These are phyloP conservation scores for Podospora sp. DNA, from an alignment of 495 filamentous ascomycete species.

Conservation along the genomic window DNA sequence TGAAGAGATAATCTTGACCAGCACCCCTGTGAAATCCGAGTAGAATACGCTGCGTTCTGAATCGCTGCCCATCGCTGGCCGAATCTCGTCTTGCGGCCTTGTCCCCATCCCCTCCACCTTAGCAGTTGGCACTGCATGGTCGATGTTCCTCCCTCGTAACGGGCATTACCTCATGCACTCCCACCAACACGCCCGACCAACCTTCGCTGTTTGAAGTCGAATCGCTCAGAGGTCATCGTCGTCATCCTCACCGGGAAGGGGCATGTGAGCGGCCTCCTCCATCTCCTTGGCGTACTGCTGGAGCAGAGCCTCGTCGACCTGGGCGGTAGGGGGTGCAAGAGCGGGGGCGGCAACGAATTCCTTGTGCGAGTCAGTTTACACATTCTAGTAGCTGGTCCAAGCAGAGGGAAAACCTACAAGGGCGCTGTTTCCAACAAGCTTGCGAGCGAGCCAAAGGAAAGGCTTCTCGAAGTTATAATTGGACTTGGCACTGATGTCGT, in stretches of 20 bases:
- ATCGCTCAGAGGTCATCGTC: slow-evolving; percentile 59
- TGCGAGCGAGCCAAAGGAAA: slow-evolving; percentile 98
- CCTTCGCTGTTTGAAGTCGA: slow-evolving; percentile 10
- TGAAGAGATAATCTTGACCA: slow-evolving; percentile 27
- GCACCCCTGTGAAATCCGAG: slow-evolving; percentile 18
- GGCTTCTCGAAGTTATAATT: slow-evolving; percentile 99
- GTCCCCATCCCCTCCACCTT: slow-evolving; percentile 27
- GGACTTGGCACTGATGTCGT: slow-evolving; percentile 99
- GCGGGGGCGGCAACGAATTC: slow-evolving; percentile 97
- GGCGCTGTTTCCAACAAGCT: slow-evolving; percentile 91
- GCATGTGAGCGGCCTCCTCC: slow-evolving; percentile 74
- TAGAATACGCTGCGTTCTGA: slow-evolving; percentile 18
- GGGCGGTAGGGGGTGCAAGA: slow-evolving; percentile 88
- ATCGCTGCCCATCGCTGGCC: slow-evolving; percentile 18
- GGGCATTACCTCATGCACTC: slow-evolving; percentile 34
- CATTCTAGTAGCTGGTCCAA: background rate
- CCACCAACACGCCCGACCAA: slow-evolving; percentile 15
- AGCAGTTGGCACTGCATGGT: slow-evolving; percentile 28
- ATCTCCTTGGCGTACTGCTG: slow-evolving; percentile 87
- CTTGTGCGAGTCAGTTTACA: slow-evolving; percentile 51
- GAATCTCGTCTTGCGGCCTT: slow-evolving; percentile 1
- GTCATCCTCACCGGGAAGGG: slow-evolving; percentile 96
- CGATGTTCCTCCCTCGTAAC: slow-evolving; percentile 36
- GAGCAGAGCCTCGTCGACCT: slow-evolving; percentile 81
- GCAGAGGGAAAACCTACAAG: slow-evolving; percentile 62